Evolutionary conservation across 306 rosid genomes (phyloP), one percentile per base, ranked within the genome.

Genomic region (Hippophae rhamnoides): DNA sequence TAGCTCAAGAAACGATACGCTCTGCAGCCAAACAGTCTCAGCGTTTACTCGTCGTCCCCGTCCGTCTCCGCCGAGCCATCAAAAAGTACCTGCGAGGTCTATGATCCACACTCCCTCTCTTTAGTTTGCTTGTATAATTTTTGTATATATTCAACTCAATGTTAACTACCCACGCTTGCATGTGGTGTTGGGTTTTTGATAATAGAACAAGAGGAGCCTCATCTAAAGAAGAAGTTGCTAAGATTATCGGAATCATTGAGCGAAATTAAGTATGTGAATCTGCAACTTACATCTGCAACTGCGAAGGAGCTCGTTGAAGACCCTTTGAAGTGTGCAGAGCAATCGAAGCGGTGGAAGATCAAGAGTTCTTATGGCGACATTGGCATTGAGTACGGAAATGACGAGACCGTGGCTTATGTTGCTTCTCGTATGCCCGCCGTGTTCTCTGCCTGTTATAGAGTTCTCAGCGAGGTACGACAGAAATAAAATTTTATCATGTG

Each of bases 381-480:
- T 40, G 99, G 99, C 13, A 84, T 93, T 27, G 71, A 71, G 7
- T 86, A 84, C 47, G 72, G 76, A 58, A 86, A 84, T 52, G 90
- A 82, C 6, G 94, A 93, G 84, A 84, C 99, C 25, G 52, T 67
- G 59, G 90, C 99, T 60, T 93, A 93, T 67, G 94, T 86, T 8
- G 96, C 94, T 55, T 83, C 97, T 23, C 76, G 97, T 18, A 92
- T 92, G 97, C 99, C 97, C 58, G 95, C 99, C 25, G 95, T 92
- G 41, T 92, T 80, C 83, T 92, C 93, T 72, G 88, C 97, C 18
- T 92, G 99, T 69, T 65, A 78, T 69, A 72, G 95, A 86, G 94
- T 88, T 43, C 90, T 92, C 58, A 85, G 77, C 63, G 96, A 92
- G 98, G 98, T 87, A 66, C 5, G 13, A 25, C 58, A 38, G 13